Base-by-base conservation (phyloP, 2,329 filamentous ascomycete genomes). In the Pseudogymnoascus sp. region DNA sequence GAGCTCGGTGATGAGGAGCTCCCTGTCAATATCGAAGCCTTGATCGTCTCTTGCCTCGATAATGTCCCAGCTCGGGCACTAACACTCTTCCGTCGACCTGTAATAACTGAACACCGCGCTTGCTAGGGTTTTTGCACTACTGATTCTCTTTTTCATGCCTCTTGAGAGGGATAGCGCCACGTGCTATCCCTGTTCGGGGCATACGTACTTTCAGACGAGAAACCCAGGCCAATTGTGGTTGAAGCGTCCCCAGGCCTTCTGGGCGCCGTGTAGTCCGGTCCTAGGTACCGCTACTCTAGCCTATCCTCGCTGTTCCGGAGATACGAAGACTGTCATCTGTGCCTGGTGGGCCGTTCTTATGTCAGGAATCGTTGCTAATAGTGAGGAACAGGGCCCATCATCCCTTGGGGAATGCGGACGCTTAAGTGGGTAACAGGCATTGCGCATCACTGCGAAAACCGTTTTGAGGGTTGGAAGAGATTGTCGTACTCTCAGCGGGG, bases 351-450 rank as follows among this genome's bases (percentile, higher is more conserved):
- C 16, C 47, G 47, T 18, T 35, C 47, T 54, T 54, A 54, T 12
- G 28, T 35, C 47, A 5, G 16, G 28, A 54, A 54, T 54, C 47
- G 28, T 54, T 54, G 47, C 47, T 35, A 54, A 54, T 54, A 54
- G 47, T 11, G 28, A 33, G 47, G 28, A 33, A 35, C 28, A 54
- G 47, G 43, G 47, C 47, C 28, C 47, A 35, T 54, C n/a, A 33
- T 18, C 47, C 11, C 47, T 54, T 54, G 28, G 47, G 33, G 47
- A 33, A 54, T 50, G 47, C 33, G 47, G 47, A 54, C 47, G 47
- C 28, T 33, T 54, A 54, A 54, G 47, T 54, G 47, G 47, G 47
- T 54, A 54, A 54, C 47, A 54, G 47, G 47, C 47, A 54, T 54
- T 33, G 28, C 47, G 47, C 47, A 54, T 54, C 47, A 54, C 25